Evolutionary conservation across 1,284 basidiomycete genomes (phyloP).

Genomic region (Melampsora americana): DNA sequence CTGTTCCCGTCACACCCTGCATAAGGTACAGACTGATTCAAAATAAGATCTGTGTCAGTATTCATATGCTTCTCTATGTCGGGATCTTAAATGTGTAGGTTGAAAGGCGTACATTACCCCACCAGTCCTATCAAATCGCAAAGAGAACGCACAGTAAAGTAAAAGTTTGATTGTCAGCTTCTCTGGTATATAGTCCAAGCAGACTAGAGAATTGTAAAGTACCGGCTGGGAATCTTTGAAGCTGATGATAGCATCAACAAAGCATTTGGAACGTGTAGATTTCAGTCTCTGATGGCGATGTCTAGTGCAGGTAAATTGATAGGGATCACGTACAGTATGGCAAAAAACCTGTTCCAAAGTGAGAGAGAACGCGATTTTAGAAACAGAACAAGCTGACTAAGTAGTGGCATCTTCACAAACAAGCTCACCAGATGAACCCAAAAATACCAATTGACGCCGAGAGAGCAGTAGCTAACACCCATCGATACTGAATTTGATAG

Average conservation of each 20-base stretch:
- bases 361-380: neutral
- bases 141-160: neutral
- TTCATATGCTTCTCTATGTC: neutral
- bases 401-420: neutral
- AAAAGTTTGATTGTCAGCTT: neutral
- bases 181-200: neutral
- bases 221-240: slow-evolving; percentile 32
- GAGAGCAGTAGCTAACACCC: slow-evolving; percentile 41
- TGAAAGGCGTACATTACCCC: slow-evolving; percentile 34
- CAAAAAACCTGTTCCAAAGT: slow-evolving; percentile 33
- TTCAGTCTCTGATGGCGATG: neutral
- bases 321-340: slow-evolving; percentile 25
- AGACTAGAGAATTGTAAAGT: neutral
- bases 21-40: slow-evolving; percentile 24
- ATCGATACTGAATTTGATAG: slow-evolving; percentile 16
- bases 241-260: neutral
- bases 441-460: slow-evolving; percentile 39
- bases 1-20: slow-evolving; percentile 29
- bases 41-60: neutral
- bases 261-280: neutral
- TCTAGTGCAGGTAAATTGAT: neutral
- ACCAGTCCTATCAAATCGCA: slow-evolving; percentile 23
- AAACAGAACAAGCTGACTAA: neutral
- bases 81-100: neutral
- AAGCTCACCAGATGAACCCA: slow-evolving; percentile 32